phyloP scores from a whole-genome alignment of 768 basidiomycete species.

The Pisolithus albus region DNA sequence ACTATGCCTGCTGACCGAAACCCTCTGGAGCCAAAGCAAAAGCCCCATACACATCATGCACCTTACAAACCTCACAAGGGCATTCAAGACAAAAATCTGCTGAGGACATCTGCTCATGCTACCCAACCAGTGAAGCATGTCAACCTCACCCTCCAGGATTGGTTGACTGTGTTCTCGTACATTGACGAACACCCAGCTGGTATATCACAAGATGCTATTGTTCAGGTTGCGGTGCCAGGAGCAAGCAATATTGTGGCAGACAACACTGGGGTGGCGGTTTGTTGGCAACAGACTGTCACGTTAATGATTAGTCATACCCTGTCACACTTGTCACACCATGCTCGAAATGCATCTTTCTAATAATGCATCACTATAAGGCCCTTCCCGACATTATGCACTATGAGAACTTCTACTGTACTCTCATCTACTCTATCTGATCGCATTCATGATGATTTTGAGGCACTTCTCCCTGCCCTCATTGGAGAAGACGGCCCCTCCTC shows the following conservation, averaged over 20 bases:
- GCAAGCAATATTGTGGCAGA: not conserved
- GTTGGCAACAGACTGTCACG: not conserved
- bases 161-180: no score
- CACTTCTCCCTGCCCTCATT: no score
- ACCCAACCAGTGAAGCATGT: not conserved
- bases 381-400: conserved; percentile 5
- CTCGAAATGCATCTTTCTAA: not conserved
- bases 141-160: conserved; percentile 6
- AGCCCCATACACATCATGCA: not conserved
- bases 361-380: conserved; percentile 1
- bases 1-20: not conserved
- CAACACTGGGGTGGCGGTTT: not conserved
- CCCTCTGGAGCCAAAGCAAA: not conserved
- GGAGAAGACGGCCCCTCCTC: no score
- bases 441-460: no score
- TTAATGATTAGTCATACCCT: no score
- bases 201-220: no score
- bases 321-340: not conserved
- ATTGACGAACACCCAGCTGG: no score
- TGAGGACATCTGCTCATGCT: not conserved
- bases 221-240: not conserved
- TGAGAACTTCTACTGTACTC: conserved; percentile 9
- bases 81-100: not conserved
- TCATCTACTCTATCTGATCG: no score
- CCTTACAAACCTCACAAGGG: not conserved